Evolutionary conservation across 371 early-diverging fungal genomes (phyloP).

Genomic region (Mucor lusitanicus): DNA sequence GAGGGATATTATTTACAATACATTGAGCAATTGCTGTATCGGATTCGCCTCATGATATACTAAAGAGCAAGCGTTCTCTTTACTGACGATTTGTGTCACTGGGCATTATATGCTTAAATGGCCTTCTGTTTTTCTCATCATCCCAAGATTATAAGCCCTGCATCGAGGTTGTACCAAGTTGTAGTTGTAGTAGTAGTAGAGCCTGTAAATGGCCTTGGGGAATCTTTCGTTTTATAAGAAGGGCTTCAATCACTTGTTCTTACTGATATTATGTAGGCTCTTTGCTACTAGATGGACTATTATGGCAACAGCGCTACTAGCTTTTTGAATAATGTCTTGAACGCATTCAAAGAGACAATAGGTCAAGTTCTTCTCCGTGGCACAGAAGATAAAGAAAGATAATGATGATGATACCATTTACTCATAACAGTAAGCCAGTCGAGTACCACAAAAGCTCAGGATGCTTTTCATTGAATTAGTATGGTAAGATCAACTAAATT

Average conservation of each 20-base stretch:
- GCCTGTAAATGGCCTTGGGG: background rate
- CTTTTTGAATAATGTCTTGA: background rate
- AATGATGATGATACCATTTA: background rate
- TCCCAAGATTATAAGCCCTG: background rate
- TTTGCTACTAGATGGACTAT: background rate
- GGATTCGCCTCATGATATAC: background rate
- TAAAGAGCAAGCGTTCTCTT: background rate
- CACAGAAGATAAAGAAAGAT: background rate
- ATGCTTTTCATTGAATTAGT: background rate
- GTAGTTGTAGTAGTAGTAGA: no score
- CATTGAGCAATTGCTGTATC: background rate
- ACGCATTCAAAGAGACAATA: background rate
- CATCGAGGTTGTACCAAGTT: background rate
- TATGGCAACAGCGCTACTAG: background rate
- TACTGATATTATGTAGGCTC: no score
- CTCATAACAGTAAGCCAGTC: background rate
- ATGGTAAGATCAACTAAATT: no score
- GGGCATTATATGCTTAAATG: background rate
- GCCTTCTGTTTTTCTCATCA: background rate
- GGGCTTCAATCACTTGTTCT: no score
- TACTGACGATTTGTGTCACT: background rate
- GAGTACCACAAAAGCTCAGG: background rate
- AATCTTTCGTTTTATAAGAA: background rate
- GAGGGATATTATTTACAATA: background rate
- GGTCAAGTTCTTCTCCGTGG: background rate